Evolutionary conservation across 129 eudicot species (phyloP).

Genomic region (Flaveria trinervia): DNA sequence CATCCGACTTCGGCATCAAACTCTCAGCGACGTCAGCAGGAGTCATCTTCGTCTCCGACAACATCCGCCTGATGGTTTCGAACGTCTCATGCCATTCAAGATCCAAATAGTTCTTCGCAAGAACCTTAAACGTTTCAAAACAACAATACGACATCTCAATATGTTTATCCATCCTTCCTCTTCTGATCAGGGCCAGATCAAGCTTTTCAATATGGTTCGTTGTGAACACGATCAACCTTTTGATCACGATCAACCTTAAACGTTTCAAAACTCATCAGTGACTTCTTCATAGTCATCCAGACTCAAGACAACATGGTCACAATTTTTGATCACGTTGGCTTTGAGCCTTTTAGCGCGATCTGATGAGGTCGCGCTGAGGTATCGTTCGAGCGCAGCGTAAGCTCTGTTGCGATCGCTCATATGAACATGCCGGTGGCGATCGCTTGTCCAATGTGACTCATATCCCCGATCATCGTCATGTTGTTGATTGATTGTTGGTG

Average conservation of each 20-base stretch:
- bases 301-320: slow-evolving; percentile 36
- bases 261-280: slow-evolving; percentile 49
- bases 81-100: slow-evolving; percentile 37
- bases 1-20: slow-evolving; percentile 55
- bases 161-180: slow-evolving; percentile 49
- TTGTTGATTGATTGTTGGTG: background rate
- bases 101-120: slow-evolving; percentile 40
- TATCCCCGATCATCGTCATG: slow-evolving; percentile 28
- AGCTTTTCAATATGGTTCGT: slow-evolving; percentile 53
- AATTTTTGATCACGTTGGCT: slow-evolving; percentile 40
- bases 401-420: slow-evolving; percentile 54
- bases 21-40: slow-evolving; percentile 71
- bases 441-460: slow-evolving; percentile 37
- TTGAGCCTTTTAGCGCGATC: slow-evolving; percentile 43
- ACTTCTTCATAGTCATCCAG: slow-evolving; percentile 58
- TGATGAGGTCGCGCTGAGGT: slow-evolving; percentile 41
- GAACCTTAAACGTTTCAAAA: slow-evolving; percentile 39
- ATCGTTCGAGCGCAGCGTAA: slow-evolving; percentile 44
- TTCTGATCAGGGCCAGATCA: slow-evolving; percentile 39
- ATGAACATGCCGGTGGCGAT: slow-evolving; percentile 42
- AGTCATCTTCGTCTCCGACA: slow-evolving; percentile 42
- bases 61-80: slow-evolving; percentile 16
- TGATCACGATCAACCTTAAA: slow-evolving; percentile 53
- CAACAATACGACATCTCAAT: slow-evolving; percentile 41
- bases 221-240: slow-evolving; percentile 57